These are phyloP conservation scores for Sphagnum fallax DNA, from an alignment of 228 moss, liverwort and hornwort species.

Conservation along the genomic window DNA sequence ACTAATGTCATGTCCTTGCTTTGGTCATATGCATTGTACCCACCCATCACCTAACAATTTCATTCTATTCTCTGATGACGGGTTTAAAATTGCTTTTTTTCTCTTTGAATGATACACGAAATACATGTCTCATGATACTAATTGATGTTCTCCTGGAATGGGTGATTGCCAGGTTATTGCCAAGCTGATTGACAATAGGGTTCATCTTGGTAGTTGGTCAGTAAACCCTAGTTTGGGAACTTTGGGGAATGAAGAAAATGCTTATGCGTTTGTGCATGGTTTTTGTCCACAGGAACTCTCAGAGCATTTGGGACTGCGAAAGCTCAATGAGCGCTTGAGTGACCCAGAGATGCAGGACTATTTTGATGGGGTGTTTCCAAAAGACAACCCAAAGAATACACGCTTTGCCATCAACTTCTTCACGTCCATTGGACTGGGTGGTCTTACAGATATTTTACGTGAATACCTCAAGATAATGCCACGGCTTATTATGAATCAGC, in stretches of 20 bases:
- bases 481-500: slow-evolving; percentile 83
- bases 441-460: slow-evolving; percentile 75
- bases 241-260: not conserved
- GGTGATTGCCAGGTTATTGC: no score
- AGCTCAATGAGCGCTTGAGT: slow-evolving; percentile 64
- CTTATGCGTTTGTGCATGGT: not conserved
- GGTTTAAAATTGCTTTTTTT: no score
- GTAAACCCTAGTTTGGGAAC: no score
- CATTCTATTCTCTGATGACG: no score
- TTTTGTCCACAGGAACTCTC: slow-evolving; percentile 40
- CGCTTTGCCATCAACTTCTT: slow-evolving; percentile 94
- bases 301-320: slow-evolving; percentile 74
- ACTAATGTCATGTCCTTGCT: no score
- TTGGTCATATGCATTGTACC: no score
- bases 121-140: no score
- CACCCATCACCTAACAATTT: no score
- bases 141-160: no score
- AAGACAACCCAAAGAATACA: slow-evolving; percentile 84
- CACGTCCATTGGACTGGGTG: slow-evolving; percentile 86
- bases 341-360: slow-evolving; percentile 77
- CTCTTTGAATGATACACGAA: no score
- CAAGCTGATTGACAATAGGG: no score
- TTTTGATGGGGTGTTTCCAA: slow-evolving; percentile 84
- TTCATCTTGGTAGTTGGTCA: no score
- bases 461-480: slow-evolving; percentile 96